These are phyloP conservation scores for Candida frijolesensis DNA, from an alignment of 1,139 yeast species.

Conservation along the genomic window DNA sequence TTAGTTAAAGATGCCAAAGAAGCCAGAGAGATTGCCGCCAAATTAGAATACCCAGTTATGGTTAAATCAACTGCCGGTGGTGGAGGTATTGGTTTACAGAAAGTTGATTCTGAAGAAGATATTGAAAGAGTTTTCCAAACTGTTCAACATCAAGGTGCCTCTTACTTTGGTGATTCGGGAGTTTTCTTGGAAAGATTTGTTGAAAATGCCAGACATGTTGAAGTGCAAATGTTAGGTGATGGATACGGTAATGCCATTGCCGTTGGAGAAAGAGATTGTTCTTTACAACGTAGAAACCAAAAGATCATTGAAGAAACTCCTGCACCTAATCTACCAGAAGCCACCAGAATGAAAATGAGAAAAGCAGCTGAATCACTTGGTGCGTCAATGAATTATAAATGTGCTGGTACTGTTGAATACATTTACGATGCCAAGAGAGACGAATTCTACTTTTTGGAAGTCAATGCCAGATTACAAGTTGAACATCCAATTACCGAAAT, in stretches of 20 bases:
- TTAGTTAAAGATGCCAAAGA: conserved; percentile 69
- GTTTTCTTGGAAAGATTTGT: conserved; percentile 93
- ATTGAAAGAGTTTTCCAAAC: conserved; percentile 83
- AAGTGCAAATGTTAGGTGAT: conserved; percentile 94
- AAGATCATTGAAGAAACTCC: conserved; percentile 97
- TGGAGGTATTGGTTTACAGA: conserved; percentile 96
- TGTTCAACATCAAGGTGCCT: conserved; percentile 90
- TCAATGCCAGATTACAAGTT: conserved; percentile 94
- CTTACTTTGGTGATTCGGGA: conserved; percentile 93
- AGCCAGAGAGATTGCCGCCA: conserved; percentile 75
- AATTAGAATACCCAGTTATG: conserved; percentile 89
- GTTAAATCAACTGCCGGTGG: conserved; percentile 98
- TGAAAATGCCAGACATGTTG: conserved; percentile 93
- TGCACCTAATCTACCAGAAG: conserved; percentile 87
- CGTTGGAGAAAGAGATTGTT: conserved; percentile 95
- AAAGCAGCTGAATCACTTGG: conserved; percentile 84
- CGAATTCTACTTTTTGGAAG: conserved; percentile 92
- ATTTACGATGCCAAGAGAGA: conserved; percentile 85
- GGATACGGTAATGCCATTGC: conserved; percentile 92
- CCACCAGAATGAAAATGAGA: conserved; percentile 74
- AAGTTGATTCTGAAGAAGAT: conserved; percentile 80
- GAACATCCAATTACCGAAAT: conserved; percentile 97
- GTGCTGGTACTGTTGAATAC: conserved; percentile 97
- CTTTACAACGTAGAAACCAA: conserved; percentile 95
- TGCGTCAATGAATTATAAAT: conserved; percentile 78